phyloP scores from a whole-genome alignment of 148 eudicot species.

The Simmondsia chinensis region DNA sequence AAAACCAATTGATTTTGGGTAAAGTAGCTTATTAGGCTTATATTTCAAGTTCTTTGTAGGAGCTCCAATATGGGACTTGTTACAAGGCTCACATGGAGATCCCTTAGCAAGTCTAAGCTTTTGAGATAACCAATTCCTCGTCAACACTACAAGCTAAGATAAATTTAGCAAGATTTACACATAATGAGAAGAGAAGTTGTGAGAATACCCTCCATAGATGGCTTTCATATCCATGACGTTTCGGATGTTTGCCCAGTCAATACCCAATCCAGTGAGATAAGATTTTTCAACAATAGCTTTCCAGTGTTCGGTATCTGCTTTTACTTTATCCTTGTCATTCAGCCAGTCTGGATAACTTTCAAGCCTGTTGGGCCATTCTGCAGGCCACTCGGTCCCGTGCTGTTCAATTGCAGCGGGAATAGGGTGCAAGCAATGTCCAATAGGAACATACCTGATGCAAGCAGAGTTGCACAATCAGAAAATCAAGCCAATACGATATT shows the following conservation, averaged over 20 bases:
- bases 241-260: slow-evolving; percentile 79
- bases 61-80: too few relatives aligned
- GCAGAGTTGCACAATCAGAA: neutral
- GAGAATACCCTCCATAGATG: slow-evolving; percentile 77
- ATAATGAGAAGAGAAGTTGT: too few relatives aligned
- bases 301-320: slow-evolving; percentile 79
- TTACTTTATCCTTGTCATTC: slow-evolving; percentile 62
- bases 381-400: slow-evolving; percentile 95
- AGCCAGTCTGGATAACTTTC: slow-evolving; percentile 88
- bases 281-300: slow-evolving; percentile 69
- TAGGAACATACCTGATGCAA: slow-evolving; percentile 54
- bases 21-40: too few relatives aligned
- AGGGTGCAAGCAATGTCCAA: slow-evolving; percentile 59
- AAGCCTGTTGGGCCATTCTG: slow-evolving; percentile 96
- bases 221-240: slow-evolving; percentile 99
- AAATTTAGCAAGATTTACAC: too few relatives aligned
- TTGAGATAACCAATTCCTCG: too few relatives aligned
- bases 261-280: slow-evolving; percentile 73
- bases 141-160: too few relatives aligned
- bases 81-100: too few relatives aligned
- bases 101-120: too few relatives aligned
- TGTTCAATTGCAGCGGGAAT: slow-evolving; percentile 78
- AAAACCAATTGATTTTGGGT: too few relatives aligned
- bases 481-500: neutral
- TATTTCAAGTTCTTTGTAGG: too few relatives aligned